A percentile compares a stretch with the other conserved stretches of the same genome.
Evolutionary conservation across 495 filamentous ascomycete species (phyloP).

Genomic region (Aspergillus steynii): DNA sequence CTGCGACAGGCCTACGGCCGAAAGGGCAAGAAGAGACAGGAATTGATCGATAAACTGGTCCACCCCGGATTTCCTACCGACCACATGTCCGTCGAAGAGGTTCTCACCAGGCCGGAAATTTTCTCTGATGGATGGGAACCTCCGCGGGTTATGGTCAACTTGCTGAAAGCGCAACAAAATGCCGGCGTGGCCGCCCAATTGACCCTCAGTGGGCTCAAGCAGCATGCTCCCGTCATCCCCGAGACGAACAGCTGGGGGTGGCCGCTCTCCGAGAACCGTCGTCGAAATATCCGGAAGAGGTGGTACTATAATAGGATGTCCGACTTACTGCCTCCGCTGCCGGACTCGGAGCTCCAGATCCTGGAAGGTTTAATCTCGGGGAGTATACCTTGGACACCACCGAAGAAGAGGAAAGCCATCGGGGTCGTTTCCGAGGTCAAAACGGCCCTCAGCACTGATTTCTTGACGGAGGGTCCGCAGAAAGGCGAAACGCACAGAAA

Average conservation of each 20-base stretch:
- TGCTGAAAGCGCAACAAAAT: slow-evolving; percentile 41
- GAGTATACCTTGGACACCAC: slow-evolving; percentile 38
- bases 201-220: slow-evolving; percentile 34
- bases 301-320: slow-evolving; percentile 59
- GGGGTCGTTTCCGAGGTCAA: neutral
- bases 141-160: slow-evolving; percentile 29
- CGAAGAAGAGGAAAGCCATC: slow-evolving; percentile 34
- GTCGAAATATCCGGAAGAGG: slow-evolving; percentile 56
- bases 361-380: slow-evolving; percentile 62
- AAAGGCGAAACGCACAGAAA: slow-evolving; percentile 36
- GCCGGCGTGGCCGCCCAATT: slow-evolving; percentile 23
- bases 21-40: slow-evolving; percentile 63
- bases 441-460: slow-evolving; percentile 25
- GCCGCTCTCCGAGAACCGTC: slow-evolving; percentile 52
- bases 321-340: slow-evolving; percentile 70
- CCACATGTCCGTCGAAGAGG: slow-evolving; percentile 23
- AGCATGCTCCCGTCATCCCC: slow-evolving; percentile 54
- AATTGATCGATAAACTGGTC: slow-evolving; percentile 56
- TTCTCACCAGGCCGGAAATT: slow-evolving; percentile 16
- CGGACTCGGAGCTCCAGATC: slow-evolving; percentile 60
- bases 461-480: slow-evolving; percentile 27
- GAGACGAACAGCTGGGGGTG: slow-evolving; percentile 63
- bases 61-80: slow-evolving; percentile 35
- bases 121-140: slow-evolving; percentile 41
- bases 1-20: slow-evolving; percentile 73